Base-by-base conservation (phyloP, 108 stramenopile species). In the Cyclostephanos tholiformis region DNA sequence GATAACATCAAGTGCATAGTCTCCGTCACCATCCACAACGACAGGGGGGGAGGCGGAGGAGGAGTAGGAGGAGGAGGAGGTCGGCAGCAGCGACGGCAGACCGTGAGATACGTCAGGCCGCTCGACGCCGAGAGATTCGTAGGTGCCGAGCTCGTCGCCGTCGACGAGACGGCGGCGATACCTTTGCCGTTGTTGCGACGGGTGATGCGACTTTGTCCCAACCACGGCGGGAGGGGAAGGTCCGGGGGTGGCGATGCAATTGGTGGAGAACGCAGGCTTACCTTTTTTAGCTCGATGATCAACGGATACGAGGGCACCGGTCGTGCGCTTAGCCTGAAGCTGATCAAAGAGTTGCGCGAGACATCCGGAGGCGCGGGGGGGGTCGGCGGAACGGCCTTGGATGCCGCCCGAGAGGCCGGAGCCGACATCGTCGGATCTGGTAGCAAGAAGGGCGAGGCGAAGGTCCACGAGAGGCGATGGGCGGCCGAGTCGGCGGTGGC, bases 281-380 rank as follows among this genome's bases (percentile, higher is more conserved):
- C 95, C 14, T 99, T 99, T 71, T 52, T 99, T 69, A 92, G 95
- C 71, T 98, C 97, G 23, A 99, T 98, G 10, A 87, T 99, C 52
- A 98, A 97, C 81, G 99, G 99, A 30, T 99, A 99, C 83, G 99
- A 99, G 81, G 99, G 99, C 11, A 99, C 99, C 1, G 99, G 99
- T 19, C 65, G 99, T 32, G 92, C 98, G 2, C 82, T 99, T 36
- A 96, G 96, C 69, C 84, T 99, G 27, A 99, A 99, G 76, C 87
- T 99, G 19, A 89, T 99, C 77, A 91, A 97, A 67, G 97, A 98
- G 72, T 83, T 99, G 55, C 84, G 98, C 14, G 89, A 95, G 58
- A 50, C 76, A n/a, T 91, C 87, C 55, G 77, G 32, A 4, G 32
- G 3, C 32, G 32, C 32, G 4, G 22, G 58, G 0, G 8, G 58